These are phyloP conservation scores for Hyphopichia wangnamkhiaoensis DNA, from an alignment of 1,139 yeast species.

Conservation along the genomic window DNA sequence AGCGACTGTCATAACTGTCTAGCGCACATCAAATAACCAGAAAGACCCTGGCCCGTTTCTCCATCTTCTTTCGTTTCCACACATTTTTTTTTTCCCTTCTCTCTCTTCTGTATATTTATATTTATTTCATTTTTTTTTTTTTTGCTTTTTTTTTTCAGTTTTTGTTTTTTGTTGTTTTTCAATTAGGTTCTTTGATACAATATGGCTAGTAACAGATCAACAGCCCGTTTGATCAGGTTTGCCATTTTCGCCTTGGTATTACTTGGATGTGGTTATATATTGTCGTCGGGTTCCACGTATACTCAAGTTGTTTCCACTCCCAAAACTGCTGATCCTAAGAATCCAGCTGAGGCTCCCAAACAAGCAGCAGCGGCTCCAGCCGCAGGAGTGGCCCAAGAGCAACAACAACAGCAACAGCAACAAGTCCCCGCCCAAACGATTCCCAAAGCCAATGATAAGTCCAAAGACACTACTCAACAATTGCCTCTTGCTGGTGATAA, in stretches of 20 bases:
- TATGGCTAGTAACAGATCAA: slow-evolving; percentile 51
- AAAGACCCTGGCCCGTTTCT: too few relatives aligned
- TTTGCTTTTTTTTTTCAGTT: not conserved
- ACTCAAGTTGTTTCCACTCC: slow-evolving; percentile 12
- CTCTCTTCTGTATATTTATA: too few relatives aligned
- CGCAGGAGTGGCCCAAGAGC: not conserved
- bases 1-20: too few relatives aligned
- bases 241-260: slow-evolving; percentile 60
- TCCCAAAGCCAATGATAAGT: slow-evolving; percentile 10
- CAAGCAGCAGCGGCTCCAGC: slow-evolving; percentile 9
- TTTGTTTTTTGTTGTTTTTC: not conserved
- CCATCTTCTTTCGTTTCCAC: too few relatives aligned
- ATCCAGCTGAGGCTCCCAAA: too few relatives aligned
- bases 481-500: slow-evolving; percentile 21
- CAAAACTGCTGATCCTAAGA: not conserved
- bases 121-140: not conserved
- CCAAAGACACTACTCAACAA: too few relatives aligned
- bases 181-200: not conserved
- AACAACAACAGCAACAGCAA: not conserved
- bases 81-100: too few relatives aligned
- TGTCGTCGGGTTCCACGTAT: slow-evolving; percentile 59
- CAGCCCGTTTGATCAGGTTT: slow-evolving; percentile 62
- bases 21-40: too few relatives aligned
- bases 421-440: slow-evolving; percentile 9
- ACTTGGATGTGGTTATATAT: slow-evolving; percentile 58